Evolutionary conservation across 108 stramenopile species (phyloP).

Genomic region (Tribonema minus): DNA sequence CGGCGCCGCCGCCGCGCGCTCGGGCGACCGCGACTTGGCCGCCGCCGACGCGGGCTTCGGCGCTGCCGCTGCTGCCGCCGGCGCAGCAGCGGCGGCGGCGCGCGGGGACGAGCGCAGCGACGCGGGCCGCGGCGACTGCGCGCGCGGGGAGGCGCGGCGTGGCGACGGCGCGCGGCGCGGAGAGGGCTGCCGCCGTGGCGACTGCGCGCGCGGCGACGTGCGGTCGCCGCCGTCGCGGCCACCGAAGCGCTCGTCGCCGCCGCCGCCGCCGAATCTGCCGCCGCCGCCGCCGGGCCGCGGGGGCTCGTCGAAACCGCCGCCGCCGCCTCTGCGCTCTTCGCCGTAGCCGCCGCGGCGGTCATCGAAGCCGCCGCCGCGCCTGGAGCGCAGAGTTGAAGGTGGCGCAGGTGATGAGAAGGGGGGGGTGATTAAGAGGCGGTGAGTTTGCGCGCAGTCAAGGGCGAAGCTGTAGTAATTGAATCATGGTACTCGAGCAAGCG

Average conservation of each 20-base stretch:
- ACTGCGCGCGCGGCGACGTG: too few species aligned
- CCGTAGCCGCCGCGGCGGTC: neutral
- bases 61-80: neutral
- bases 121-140: neutral
- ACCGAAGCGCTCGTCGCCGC: neutral
- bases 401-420: neutral
- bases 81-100: neutral
- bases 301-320: conserved; percentile 3
- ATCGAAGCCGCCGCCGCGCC: neutral
- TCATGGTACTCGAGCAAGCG: neutral
- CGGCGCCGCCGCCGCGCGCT: conserved; percentile 21
- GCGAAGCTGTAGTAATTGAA: neutral
- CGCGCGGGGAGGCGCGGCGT: neutral
- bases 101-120: neutral
- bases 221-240: too few species aligned
- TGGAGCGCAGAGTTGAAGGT: neutral
- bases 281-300: conserved; percentile 1
- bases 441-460: neutral
- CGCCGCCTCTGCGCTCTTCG: conserved; percentile 1
- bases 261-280: conserved; percentile 13
- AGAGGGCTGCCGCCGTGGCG: neutral
- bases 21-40: neutral
- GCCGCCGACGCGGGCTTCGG: neutral
- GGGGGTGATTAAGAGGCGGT: neutral
- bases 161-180: neutral